These are phyloP conservation scores for Arthrobotrys iridis DNA, from an alignment of 2,329 filamentous ascomycete genomes.

Conservation along the genomic window DNA sequence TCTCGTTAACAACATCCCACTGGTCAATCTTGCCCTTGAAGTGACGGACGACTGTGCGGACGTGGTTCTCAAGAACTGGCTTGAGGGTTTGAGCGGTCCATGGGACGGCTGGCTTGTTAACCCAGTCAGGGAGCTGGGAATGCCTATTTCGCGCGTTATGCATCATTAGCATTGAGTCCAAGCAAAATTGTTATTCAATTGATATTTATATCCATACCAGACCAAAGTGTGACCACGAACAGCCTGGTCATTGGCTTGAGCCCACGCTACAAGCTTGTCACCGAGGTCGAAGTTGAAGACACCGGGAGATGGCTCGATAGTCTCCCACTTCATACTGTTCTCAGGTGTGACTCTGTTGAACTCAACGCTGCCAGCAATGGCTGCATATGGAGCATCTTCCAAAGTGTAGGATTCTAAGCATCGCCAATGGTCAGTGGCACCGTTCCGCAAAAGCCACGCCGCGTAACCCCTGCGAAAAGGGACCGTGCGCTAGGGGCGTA, in stretches of 20 bases:
- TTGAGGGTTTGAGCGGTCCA: slow-evolving; percentile 64
- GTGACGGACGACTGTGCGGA: slow-evolving; percentile 69
- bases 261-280: slow-evolving; percentile 67
- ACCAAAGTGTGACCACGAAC: slow-evolving; percentile 70
- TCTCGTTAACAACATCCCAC: slow-evolving; percentile 75
- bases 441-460: slow-evolving; percentile 32
- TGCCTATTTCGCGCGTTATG: slow-evolving; percentile 18
- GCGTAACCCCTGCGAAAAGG: slow-evolving; percentile 11
- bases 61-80: slow-evolving; percentile 69
- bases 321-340: slow-evolving; percentile 68
- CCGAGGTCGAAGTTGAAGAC: slow-evolving; percentile 70
- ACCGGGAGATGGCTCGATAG: slow-evolving; percentile 69
- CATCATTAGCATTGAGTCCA: slow-evolving; percentile 22
- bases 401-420: slow-evolving; percentile 46
- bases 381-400: slow-evolving; percentile 47
- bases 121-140: slow-evolving; percentile 56
- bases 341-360: slow-evolving; percentile 55
- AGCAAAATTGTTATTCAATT: neutral
- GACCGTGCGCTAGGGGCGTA: slow-evolving; percentile 33
- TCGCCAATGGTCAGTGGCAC: slow-evolving; percentile 13
- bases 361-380: slow-evolving; percentile 39
- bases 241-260: slow-evolving; percentile 65
- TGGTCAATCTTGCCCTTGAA: slow-evolving; percentile 70
- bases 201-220: slow-evolving; percentile 24
- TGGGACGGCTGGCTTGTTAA: slow-evolving; percentile 49